A percentile compares a stretch with the other conserved stretches of the same genome.
phyloP scores from a whole-genome alignment of 495 filamentous ascomycete genomes.

The Darksidea phi region DNA sequence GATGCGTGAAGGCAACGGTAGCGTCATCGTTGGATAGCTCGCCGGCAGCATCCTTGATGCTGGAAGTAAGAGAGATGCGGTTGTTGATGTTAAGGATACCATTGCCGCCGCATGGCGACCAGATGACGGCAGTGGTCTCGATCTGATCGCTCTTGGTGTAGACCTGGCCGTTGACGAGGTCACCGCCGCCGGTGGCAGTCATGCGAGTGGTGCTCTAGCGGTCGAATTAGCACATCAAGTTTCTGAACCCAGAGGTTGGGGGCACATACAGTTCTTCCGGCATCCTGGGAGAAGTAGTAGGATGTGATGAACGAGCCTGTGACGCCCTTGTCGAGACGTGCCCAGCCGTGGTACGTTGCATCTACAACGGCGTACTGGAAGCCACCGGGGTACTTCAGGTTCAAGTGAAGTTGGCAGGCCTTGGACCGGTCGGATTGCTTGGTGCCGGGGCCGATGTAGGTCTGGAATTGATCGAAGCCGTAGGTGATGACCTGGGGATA shows the following conservation, averaged over 20 bases:
- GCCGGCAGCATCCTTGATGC: slow-evolving; percentile 47
- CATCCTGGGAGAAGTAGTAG: slow-evolving; percentile 55
- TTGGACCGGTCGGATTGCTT: slow-evolving; percentile 46
- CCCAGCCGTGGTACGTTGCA: slow-evolving; percentile 59
- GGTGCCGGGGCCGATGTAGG: slow-evolving; percentile 54
- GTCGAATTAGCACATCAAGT: neutral
- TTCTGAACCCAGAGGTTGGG: neutral
- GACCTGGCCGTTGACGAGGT: slow-evolving; percentile 48
- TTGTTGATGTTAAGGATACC: slow-evolving; percentile 62
- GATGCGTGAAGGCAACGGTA: slow-evolving; percentile 56
- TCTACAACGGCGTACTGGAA: slow-evolving; percentile 59
- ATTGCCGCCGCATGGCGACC: slow-evolving; percentile 55
- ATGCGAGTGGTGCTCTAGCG: slow-evolving; percentile 51
- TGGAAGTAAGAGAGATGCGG: slow-evolving; percentile 53
- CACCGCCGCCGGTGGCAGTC: slow-evolving; percentile 48
- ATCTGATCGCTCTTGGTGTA: slow-evolving; percentile 59
- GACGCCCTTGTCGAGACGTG: slow-evolving; percentile 53
- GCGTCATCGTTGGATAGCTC: slow-evolving; percentile 58
- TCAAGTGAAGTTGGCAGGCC: slow-evolving; percentile 62
- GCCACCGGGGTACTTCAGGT: slow-evolving; percentile 57
- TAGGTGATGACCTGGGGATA: slow-evolving; percentile 53
- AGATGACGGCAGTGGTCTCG: slow-evolving; percentile 55
- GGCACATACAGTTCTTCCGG: slow-evolving; percentile 21
- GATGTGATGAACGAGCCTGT: slow-evolving; percentile 57
- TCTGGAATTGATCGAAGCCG: slow-evolving; percentile 58